Conservation (phyloP, 192 early-diverging fungal genomes). For the Rhizophagus prolifer region DNA sequence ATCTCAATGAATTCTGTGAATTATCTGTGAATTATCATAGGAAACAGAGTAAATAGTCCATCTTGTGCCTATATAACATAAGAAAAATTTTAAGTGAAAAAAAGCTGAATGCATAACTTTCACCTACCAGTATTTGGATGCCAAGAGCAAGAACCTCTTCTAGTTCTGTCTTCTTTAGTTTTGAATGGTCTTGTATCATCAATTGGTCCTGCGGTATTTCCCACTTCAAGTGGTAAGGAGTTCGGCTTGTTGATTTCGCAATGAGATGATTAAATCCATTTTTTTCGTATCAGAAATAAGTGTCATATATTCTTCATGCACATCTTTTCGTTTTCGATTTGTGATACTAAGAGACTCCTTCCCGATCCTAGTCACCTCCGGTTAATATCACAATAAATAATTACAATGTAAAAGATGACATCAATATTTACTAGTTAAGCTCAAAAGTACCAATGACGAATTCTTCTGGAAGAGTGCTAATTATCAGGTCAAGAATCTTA, state of each 20-base stretch:
- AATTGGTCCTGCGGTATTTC: conserved; percentile 14
- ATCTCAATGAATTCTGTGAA: too few relatives aligned
- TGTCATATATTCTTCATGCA: conserved; percentile 13
- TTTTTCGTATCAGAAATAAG: neutral
- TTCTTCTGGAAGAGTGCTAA: conserved; percentile 5
- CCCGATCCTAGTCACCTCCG: neutral
- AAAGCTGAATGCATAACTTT: too few relatives aligned
- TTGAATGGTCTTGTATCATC: too few relatives aligned
- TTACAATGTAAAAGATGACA: neutral
- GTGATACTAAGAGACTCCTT: conserved; percentile 23
- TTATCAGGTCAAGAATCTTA: too few relatives aligned
- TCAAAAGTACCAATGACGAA: conserved; percentile 5
- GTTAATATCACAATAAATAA: neutral
- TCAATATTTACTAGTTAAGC: too few relatives aligned
- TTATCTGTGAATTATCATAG: too few relatives aligned
- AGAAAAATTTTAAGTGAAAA: too few relatives aligned
- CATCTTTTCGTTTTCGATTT: neutral
- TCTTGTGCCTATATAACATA: too few relatives aligned
- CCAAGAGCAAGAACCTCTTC: too few relatives aligned
- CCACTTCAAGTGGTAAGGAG: conserved; percentile 21
- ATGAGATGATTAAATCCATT: conserved; percentile 23
- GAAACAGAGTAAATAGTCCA: too few relatives aligned
- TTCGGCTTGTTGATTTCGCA: conserved; percentile 1
- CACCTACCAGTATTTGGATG: too few relatives aligned
- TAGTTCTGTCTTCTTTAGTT: too few relatives aligned